Base-by-base conservation (phyloP, 1,284 basidiomycete genomes). In the Trametes pubescens region DNA sequence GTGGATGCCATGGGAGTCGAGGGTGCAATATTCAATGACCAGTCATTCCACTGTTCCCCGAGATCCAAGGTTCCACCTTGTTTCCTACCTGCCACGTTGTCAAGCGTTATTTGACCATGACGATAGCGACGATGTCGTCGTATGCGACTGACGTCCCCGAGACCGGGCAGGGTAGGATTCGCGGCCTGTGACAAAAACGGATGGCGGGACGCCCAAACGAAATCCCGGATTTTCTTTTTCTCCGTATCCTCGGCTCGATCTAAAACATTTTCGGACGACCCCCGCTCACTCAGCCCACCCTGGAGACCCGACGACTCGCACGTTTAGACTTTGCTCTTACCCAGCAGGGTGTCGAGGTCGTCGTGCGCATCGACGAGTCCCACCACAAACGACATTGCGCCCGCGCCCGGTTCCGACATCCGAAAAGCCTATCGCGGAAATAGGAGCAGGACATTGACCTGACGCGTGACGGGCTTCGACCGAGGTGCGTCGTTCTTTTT, bases 161-260 rank as follows among this genome's bases (percentile, higher is more conserved):
- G 13, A 24, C 46, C 8, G 21, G 22, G 10, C 24, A n/a, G 9
- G n/a, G 9, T 11, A 2, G 24, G 24, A 34, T 22, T 22, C 24
- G 21, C n/a, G 51, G 37, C 22, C 43, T 43, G n/a, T 29, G 60
- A 61, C 60, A 14, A 35, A 56, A 56, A 55, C 38, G 60, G 53
- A 53, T 29, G 21, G 47, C 16, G 51, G 40, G 43, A 49, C 52
- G 53, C 52, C 47, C 60, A 37, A 35, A 22, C 47, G 38, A 38
- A 40, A 47, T 52, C 53, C 32, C 61, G 61, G 61, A 49, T 29
- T 52, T 57, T 58, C 43, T 58, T 58, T 58, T 59, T 21, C 32
- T 32, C 61, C 43, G n/a, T 21, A 52, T 40, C 44, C 47, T 13
- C 53, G 22, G 35, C 26, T 34, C 38, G 53, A 47, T 55, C 44